Conservation (phyloP, 2,329 filamentous ascomycete genomes). For the Exophiala lecanii-corni region DNA sequence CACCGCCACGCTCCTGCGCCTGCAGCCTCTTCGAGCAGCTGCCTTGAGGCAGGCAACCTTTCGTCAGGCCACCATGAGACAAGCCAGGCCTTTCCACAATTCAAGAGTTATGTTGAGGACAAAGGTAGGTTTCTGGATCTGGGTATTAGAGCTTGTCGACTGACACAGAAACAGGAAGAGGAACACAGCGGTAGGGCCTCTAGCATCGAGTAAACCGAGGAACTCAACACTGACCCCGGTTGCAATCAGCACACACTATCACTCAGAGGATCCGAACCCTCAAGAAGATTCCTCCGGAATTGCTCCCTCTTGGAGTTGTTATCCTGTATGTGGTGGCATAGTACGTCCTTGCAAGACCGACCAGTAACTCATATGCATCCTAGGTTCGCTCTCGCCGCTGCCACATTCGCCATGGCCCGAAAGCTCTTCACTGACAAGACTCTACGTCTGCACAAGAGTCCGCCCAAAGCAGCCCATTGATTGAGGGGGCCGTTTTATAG, state of each 20-base stretch:
- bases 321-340: constrained; percentile 60
- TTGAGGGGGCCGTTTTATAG: no score
- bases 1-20: constrained; percentile 21
- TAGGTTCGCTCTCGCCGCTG: constrained; percentile 68
- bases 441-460: constrained; percentile 69
- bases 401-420: constrained; percentile 71
- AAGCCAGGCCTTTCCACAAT: constrained; percentile 25
- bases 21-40: constrained; percentile 26
- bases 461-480: constrained; percentile 6
- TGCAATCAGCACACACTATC: constrained; percentile 94
- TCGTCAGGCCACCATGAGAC: constrained; percentile 23
- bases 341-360: constrained; percentile 1
- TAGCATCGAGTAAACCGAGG: no score
- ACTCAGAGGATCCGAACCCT: constrained; percentile 89
- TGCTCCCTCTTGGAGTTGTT: constrained; percentile 88
- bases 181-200: constrained; percentile 55
- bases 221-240: no score
- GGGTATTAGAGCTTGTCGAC: background rate
- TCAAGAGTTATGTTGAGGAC: constrained; percentile 20
- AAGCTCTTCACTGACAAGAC: constrained; percentile 90
- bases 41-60: constrained; percentile 21
- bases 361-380: constrained; percentile 8
- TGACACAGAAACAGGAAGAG: constrained; percentile 53
- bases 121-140: constrained; percentile 20
- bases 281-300: constrained; percentile 85